Evolutionary conservation across 768 basidiomycete species (phyloP).

Genomic region (Cubamyces lactineus): DNA sequence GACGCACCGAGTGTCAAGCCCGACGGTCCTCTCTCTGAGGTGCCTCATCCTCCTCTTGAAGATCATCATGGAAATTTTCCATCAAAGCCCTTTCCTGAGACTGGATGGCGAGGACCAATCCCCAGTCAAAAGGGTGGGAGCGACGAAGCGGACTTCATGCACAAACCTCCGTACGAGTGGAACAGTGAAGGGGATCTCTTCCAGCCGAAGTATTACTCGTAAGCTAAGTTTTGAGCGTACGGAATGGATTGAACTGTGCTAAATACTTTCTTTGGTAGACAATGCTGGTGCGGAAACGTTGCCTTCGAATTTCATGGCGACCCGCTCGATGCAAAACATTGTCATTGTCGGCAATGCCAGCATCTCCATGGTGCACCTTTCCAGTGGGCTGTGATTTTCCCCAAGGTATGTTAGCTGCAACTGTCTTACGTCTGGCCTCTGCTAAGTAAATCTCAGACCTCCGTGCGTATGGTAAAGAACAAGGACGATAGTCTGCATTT

Average conservation of each 20-base stretch:
- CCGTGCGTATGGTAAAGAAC: constrained; percentile 36
- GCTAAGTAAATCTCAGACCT: constrained; percentile 28
- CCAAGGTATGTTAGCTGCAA: constrained; percentile 28
- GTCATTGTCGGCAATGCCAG: constrained; percentile 39
- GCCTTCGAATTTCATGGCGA: constrained; percentile 38
- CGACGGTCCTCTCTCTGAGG: constrained; percentile 24
- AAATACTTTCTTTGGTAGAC: constrained; percentile 20
- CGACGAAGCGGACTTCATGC: constrained; percentile 33
- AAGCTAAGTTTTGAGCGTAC: neutral
- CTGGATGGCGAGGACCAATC: constrained; percentile 32
- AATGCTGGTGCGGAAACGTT: constrained; percentile 39
- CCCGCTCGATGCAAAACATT: constrained; percentile 39
- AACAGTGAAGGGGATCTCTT: constrained; percentile 30
- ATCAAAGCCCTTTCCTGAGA: constrained; percentile 28
- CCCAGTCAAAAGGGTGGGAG: constrained; percentile 33
- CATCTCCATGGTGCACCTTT: constrained; percentile 38
- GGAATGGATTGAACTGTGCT: no score
- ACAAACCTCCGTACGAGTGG: constrained; percentile 38
- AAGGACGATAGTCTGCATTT: constrained; percentile 35
- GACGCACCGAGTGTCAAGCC: constrained; percentile 11
- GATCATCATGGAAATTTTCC: constrained; percentile 18
- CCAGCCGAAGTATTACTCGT: constrained; percentile 31
- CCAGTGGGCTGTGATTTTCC: constrained; percentile 41
- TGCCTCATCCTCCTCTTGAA: constrained; percentile 31
- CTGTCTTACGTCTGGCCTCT: neutral